Conservation (phyloP, 2,329 filamentous ascomycete species). For the Paradendryphiella salina region DNA sequence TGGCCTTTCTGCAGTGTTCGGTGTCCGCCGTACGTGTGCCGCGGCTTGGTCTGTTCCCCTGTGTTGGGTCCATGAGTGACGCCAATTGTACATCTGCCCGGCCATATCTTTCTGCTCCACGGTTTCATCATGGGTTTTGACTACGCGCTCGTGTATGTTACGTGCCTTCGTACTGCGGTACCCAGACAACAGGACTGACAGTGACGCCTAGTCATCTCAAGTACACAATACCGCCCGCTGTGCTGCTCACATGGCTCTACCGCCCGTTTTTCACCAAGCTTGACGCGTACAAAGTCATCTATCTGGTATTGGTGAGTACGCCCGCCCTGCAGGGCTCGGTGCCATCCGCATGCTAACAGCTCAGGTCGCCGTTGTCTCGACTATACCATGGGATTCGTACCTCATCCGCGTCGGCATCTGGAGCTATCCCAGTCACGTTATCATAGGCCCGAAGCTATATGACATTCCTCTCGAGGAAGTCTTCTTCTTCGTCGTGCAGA, state of each 20-base stretch:
- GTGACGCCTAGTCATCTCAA: constrained; percentile 59
- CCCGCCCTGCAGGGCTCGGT: neutral
- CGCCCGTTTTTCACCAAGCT: constrained; percentile 64
- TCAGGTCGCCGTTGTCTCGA: constrained; percentile 66
- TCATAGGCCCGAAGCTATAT: constrained; percentile 65
- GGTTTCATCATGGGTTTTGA: constrained; percentile 58
- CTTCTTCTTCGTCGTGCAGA: constrained; percentile 78
- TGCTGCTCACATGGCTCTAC: constrained; percentile 61
- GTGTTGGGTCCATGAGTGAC: constrained; percentile 18
- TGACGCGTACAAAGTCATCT: constrained; percentile 65
- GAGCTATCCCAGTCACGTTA: constrained; percentile 69
- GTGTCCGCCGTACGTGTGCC: constrained; percentile 20
- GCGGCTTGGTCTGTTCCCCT: constrained; percentile 26
- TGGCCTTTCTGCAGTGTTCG: constrained; percentile 9
- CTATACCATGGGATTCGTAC: constrained; percentile 77
- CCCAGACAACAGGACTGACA: constrained; percentile 16
- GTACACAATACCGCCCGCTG: constrained; percentile 68
- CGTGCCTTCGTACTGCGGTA: constrained; percentile 4
- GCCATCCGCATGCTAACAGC: constrained; percentile 26
- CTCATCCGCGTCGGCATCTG: constrained; percentile 69
- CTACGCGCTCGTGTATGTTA: constrained; percentile 64
- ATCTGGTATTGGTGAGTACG: constrained; percentile 56
- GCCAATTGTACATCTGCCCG: constrained; percentile 21
- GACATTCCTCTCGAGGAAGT: constrained; percentile 72
- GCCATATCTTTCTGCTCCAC: constrained; percentile 8